Percentiles rank a stretch among this genome's conserved stretches.
phyloP scores from a whole-genome alignment of 352 stramenopile species.

The Aphanomyces invadans region DNA sequence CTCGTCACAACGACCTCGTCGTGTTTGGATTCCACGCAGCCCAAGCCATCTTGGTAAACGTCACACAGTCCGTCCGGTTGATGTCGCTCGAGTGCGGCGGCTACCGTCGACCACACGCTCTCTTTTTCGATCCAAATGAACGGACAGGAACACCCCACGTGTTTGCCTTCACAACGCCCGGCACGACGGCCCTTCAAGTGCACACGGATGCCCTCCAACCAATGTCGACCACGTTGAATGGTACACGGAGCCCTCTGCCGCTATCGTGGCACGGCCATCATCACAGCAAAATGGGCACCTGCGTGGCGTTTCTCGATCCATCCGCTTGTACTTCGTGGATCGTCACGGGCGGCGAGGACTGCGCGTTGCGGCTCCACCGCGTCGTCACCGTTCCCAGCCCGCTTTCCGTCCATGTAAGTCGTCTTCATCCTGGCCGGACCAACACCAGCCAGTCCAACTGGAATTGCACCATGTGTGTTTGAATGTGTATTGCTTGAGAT shows the following conservation, averaged over 20 bases:
- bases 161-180: constrained; percentile 49
- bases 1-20: constrained; percentile 39
- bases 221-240: constrained; percentile 29
- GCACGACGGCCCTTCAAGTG: constrained; percentile 48
- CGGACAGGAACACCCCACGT: constrained; percentile 54
- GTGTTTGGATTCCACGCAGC: constrained; percentile 79
- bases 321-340: constrained; percentile 34
- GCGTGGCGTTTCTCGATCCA: constrained; percentile 31
- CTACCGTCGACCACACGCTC: constrained; percentile 71
- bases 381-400: too few species aligned
- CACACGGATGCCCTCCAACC: constrained; percentile 32
- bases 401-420: neutral
- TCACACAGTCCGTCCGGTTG: constrained; percentile 58
- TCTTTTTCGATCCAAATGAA: constrained; percentile 30
- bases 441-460: too few species aligned
- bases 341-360: constrained; percentile 73
- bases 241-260: too few species aligned
- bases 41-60: constrained; percentile 65
- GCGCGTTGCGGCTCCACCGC: constrained; percentile 66
- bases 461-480: too few species aligned
- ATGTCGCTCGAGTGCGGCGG: constrained; percentile 72
- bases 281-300: constrained; percentile 71
- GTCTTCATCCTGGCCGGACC: too few species aligned
- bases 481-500: too few species aligned
- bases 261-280: constrained; percentile 57